phyloP scores from a whole-genome alignment of 2,329 filamentous ascomycete species.

The Fusarium zealandicum region DNA sequence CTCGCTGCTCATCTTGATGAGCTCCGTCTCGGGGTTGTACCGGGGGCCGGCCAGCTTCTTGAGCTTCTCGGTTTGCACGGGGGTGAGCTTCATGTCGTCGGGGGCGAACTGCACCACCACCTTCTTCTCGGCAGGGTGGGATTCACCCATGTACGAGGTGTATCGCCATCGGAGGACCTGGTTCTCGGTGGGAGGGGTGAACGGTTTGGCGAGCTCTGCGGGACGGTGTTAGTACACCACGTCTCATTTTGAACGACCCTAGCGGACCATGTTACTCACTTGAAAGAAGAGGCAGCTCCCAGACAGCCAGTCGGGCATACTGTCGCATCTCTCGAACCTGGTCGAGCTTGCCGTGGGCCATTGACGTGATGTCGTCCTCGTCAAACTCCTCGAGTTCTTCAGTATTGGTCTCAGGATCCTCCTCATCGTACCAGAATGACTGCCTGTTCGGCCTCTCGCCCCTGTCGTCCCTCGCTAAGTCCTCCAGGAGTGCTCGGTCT shows the following conservation, averaged over 20 bases:
- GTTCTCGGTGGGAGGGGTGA: conserved; percentile 70
- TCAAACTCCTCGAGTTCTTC: conserved; percentile 70
- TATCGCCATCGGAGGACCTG: conserved; percentile 91
- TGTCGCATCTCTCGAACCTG: conserved; percentile 87
- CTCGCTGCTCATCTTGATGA: conserved; percentile 91
- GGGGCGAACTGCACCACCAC: conserved; percentile 91
- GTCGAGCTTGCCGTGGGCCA: conserved; percentile 87
- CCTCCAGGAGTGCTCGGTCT: conserved; percentile 44
- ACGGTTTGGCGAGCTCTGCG: conserved; percentile 82
- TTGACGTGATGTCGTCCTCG: conserved; percentile 82
- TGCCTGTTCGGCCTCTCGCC: conserved; percentile 47
- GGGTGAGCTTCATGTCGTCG: conserved; percentile 72
- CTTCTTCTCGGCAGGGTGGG: conserved; percentile 89
- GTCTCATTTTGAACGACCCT: not conserved
- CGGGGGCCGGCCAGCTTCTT: conserved; percentile 85
- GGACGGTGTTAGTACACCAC: conserved; percentile 14
- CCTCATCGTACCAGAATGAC: conserved; percentile 58
- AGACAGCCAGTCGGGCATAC: conserved; percentile 85
- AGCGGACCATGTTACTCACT: conserved; percentile 63
- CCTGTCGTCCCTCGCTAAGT: conserved; percentile 43
- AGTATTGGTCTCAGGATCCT: conserved; percentile 56
- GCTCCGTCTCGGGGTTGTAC: conserved; percentile 84
- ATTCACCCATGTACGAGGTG: conserved; percentile 94
- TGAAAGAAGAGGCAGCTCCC: conserved; percentile 92
- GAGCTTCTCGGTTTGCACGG: conserved; percentile 77